A percentile compares a stretch with the other conserved stretches of the same genome.
Evolutionary conservation across 2,329 filamentous ascomycete species (phyloP).

Genomic region (Plenodomus lindquistii): DNA sequence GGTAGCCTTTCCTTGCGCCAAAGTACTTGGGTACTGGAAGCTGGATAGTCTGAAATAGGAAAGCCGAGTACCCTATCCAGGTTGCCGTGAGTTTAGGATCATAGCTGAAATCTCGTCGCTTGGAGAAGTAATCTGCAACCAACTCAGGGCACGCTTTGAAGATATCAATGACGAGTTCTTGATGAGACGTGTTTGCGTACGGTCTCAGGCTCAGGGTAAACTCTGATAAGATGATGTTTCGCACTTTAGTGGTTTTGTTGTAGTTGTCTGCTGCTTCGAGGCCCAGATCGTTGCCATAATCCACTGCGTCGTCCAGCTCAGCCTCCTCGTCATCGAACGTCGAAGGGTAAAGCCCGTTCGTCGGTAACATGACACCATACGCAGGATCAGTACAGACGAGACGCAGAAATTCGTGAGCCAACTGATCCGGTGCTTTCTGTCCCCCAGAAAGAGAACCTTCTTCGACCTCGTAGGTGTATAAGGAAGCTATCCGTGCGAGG

Average conservation of each 20-base stretch:
- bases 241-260: conserved; percentile 71
- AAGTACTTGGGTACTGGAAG: conserved; percentile 74
- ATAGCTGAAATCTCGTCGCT: conserved; percentile 75
- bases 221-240: conserved; percentile 77
- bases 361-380: conserved; percentile 74
- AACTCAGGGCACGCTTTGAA: conserved; percentile 84
- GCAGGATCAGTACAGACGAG: conserved; percentile 73
- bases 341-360: conserved; percentile 83
- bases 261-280: conserved; percentile 73
- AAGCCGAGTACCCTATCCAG: conserved; percentile 92
- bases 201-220: conserved; percentile 80
- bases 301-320: conserved; percentile 44
- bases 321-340: conserved; percentile 61
- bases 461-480: conserved; percentile 47
- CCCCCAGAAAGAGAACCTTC: conserved; percentile 52
- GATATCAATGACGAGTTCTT: conserved; percentile 77
- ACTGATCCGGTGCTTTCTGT: conserved; percentile 63
- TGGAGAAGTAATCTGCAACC: conserved; percentile 82
- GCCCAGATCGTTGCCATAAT: conserved; percentile 62
- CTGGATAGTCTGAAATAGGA: conserved; percentile 80
- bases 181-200: conserved; percentile 79
- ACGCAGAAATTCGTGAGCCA: conserved; percentile 75
- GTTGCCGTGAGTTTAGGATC: conserved; percentile 91
- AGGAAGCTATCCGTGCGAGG: conserved; percentile 64
- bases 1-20: conserved; percentile 66